Evolutionary conservation across 2,329 filamentous ascomycete genomes (phyloP).

Genomic region (Lachnellula subtilissima): DNA sequence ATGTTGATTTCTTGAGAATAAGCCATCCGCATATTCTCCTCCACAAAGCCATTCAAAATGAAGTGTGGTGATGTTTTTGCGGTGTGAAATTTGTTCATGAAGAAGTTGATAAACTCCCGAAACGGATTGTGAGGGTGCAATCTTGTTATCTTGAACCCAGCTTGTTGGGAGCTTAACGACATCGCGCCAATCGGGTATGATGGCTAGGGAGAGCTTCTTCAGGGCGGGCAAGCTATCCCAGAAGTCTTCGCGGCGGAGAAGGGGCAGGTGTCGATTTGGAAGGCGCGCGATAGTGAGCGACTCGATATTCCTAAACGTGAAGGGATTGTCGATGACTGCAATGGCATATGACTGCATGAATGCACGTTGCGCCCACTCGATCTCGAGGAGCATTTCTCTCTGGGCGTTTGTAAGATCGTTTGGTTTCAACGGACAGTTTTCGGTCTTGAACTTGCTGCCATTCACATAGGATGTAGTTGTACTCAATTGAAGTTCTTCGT

Average conservation of each 20-base stretch:
- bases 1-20: slow-evolving; percentile 56
- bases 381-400: slow-evolving; percentile 63
- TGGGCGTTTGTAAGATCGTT: slow-evolving; percentile 56
- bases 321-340: slow-evolving; percentile 55
- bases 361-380: slow-evolving; percentile 63
- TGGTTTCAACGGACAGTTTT: slow-evolving; percentile 38
- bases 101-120: slow-evolving; percentile 50
- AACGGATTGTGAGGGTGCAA: slow-evolving; percentile 49
- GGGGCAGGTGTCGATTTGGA: slow-evolving; percentile 54
- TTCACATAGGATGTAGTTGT: not conserved
- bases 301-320: slow-evolving; percentile 49
- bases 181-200: slow-evolving; percentile 63
- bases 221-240: slow-evolving; percentile 56
- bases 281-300: slow-evolving; percentile 60
- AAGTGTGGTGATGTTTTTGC: slow-evolving; percentile 50
- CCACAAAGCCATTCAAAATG: slow-evolving; percentile 64
- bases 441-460: slow-evolving; percentile 9
- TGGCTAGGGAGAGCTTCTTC: slow-evolving; percentile 49
- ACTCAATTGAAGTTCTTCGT: not conserved
- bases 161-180: slow-evolving; percentile 49
- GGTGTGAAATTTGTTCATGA: slow-evolving; percentile 42
- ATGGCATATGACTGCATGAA: slow-evolving; percentile 65
- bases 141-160: slow-evolving; percentile 42
- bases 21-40: slow-evolving; percentile 60
- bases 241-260: slow-evolving; percentile 53